These are phyloP conservation scores for Russula virescens DNA, from an alignment of 768 basidiomycete genomes.

Conservation along the genomic window DNA sequence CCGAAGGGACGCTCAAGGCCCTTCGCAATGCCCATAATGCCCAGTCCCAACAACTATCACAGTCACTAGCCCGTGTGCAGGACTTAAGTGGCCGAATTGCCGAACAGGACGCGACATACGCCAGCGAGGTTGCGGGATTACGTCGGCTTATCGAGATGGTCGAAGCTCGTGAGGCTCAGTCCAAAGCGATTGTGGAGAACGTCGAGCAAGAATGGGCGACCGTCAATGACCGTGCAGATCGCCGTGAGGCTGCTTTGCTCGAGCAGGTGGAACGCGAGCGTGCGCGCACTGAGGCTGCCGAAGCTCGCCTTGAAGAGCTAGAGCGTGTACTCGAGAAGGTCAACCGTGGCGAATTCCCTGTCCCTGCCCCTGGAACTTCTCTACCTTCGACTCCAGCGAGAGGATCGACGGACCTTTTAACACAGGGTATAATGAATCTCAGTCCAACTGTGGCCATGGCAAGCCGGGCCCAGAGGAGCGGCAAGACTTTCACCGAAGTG, in stretches of 20 bases:
- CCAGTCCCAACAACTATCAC: conserved; percentile 70
- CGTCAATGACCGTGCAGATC: conserved; percentile 62
- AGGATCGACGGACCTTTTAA: conserved; percentile 38
- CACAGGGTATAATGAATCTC: conserved; percentile 58
- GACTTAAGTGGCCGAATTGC: conserved; percentile 73
- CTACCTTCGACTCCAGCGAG: conserved; percentile 45
- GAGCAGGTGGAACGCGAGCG: conserved; percentile 72
- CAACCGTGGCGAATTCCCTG: conserved; percentile 64
- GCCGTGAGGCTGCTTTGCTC: conserved; percentile 57
- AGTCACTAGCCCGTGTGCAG: conserved; percentile 69
- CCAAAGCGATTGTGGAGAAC: conserved; percentile 72
- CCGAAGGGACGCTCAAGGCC: conserved; percentile 63
- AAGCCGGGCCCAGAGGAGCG: conserved; percentile 69
- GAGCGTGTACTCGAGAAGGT: conserved; percentile 67
- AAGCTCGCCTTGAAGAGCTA: conserved; percentile 65
- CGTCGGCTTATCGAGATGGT: conserved; percentile 75
- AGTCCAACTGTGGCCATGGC: conserved; percentile 89
- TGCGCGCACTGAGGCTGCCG: conserved; percentile 59
- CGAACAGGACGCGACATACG: conserved; percentile 79
- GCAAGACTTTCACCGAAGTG: conserved; percentile 90
- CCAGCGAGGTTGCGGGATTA: conserved; percentile 67
- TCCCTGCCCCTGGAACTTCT: conserved; percentile 40
- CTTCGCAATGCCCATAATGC: conserved; percentile 66
- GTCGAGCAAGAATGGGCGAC: conserved; percentile 81
- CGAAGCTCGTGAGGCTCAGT: conserved; percentile 82